phyloP scores from a whole-genome alignment of 768 basidiomycete genomes.

The Ramaria sp. region DNA sequence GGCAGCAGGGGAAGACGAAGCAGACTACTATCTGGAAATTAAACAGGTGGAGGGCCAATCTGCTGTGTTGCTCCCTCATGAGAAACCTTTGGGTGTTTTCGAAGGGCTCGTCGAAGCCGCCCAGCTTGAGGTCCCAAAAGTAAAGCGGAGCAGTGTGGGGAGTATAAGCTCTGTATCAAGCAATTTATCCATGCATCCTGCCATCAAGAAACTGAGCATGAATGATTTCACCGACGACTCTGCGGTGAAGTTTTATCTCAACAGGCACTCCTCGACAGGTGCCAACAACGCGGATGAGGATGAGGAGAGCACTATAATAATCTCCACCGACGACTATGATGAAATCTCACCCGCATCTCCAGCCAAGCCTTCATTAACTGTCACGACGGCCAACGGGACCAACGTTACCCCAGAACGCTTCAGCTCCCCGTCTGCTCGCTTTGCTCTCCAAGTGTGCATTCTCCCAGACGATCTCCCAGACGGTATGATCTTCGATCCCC shows the following conservation, averaged over 20 bases:
- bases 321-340: constrained; percentile 27
- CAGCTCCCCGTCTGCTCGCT: constrained; percentile 74
- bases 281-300: constrained; percentile 25
- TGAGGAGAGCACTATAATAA: constrained; percentile 27
- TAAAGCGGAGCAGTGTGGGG: constrained; percentile 88
- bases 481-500: constrained; percentile 87
- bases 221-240: constrained; percentile 98
- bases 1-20: constrained; percentile 45
- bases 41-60: constrained; percentile 88
- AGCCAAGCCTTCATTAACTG: constrained; percentile 20
- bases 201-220: constrained; percentile 89
- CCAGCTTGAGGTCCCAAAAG: constrained; percentile 62
- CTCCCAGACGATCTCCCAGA: constrained; percentile 89
- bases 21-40: constrained; percentile 79
- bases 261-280: constrained; percentile 36
- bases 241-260: constrained; percentile 92
- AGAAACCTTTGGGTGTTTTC: constrained; percentile 84
- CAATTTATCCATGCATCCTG: constrained; percentile 89
- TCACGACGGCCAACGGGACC: constrained; percentile 25
- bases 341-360: constrained; percentile 10
- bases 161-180: constrained; percentile 91
- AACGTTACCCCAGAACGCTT: constrained; percentile 62
- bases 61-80: constrained; percentile 56
- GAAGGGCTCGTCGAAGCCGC: constrained; percentile 75
- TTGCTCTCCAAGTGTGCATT: constrained; percentile 79